Conservation (phyloP, 2,329 filamentous ascomycete genomes). For the Periconia macrospinosa region DNA sequence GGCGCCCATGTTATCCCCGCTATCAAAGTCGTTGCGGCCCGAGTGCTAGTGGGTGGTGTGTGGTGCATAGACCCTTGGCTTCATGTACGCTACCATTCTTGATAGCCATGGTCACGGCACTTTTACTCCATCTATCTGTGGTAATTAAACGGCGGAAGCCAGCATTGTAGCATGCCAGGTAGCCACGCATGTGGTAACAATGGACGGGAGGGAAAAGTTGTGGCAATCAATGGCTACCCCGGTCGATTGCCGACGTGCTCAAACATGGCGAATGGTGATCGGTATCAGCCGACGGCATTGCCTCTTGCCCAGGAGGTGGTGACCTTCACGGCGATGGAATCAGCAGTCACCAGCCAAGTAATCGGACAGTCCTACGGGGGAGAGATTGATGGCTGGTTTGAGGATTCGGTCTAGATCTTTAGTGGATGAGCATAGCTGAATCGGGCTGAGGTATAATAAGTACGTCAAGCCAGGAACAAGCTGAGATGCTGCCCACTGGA, state of each 20-base stretch:
- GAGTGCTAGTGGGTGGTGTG: background rate
- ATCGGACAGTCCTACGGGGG: background rate
- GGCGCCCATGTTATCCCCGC: background rate
- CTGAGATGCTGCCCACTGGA: background rate
- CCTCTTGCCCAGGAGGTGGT: background rate
- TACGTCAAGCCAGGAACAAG: background rate
- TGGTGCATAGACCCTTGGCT: constrained; percentile 1
- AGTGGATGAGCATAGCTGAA: background rate
- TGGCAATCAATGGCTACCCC: constrained; percentile 14
- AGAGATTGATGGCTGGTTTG: too few species aligned
- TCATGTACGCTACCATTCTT: background rate
- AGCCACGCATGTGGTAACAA: background rate
- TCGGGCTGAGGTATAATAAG: background rate
- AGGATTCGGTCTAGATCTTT: too few species aligned
- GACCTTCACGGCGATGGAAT: background rate
- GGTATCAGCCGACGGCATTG: constrained; percentile 12
- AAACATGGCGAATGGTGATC: constrained; percentile 9
- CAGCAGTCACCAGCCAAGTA: constrained; percentile 1
- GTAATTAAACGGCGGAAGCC: background rate
- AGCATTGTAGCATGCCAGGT: background rate
- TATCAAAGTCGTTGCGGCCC: constrained; percentile 5
- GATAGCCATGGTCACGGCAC: background rate
- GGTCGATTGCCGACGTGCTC: constrained; percentile 18
- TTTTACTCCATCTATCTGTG: background rate
- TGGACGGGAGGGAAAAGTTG: background rate